Percentiles rank a stretch among this genome's conserved stretches.
Conservation (phyloP, 2,329 filamentous ascomycete genomes). For the Macrophomina pseudophaseolina region DNA sequence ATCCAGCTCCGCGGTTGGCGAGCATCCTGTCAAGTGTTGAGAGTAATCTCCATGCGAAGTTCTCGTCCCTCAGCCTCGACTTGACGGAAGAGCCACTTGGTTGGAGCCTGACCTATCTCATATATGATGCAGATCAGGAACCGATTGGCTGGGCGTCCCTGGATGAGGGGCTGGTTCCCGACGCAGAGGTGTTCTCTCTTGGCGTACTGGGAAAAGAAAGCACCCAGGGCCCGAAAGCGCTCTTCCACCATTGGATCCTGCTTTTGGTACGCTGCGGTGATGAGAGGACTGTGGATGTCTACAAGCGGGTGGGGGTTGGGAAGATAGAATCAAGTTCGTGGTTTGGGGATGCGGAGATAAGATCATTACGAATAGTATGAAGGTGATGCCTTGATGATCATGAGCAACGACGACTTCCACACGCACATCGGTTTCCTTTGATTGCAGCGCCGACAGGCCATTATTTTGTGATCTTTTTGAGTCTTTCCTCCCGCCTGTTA, state of each 20-base stretch:
- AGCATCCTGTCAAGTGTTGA: conserved; percentile 1
- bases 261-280: conserved; percentile 24
- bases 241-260: conserved; percentile 29
- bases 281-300: conserved; percentile 9
- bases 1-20: not conserved
- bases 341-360: conserved; percentile 25
- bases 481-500: too few species aligned
- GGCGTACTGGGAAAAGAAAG: conserved; percentile 27
- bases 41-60: conserved; percentile 4
- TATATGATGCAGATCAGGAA: not conserved
- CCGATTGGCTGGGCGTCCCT: conserved; percentile 30
- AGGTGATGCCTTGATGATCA: not conserved
- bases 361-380: conserved; percentile 5
- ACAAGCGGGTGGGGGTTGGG: conserved; percentile 30
- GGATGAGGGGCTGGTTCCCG: conserved; percentile 27
- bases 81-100: conserved; percentile 12
- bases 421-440: too few species aligned
- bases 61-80: conserved; percentile 13
- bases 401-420: not conserved
- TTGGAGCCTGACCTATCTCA: conserved; percentile 12
- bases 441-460: too few species aligned
- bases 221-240: not conserved
- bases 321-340: conserved; percentile 24
- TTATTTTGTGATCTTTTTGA: too few species aligned
- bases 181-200: conserved; percentile 26